Conservation (phyloP, 352 stramenopile genomes). For the Saprolegnia diclina region DNA sequence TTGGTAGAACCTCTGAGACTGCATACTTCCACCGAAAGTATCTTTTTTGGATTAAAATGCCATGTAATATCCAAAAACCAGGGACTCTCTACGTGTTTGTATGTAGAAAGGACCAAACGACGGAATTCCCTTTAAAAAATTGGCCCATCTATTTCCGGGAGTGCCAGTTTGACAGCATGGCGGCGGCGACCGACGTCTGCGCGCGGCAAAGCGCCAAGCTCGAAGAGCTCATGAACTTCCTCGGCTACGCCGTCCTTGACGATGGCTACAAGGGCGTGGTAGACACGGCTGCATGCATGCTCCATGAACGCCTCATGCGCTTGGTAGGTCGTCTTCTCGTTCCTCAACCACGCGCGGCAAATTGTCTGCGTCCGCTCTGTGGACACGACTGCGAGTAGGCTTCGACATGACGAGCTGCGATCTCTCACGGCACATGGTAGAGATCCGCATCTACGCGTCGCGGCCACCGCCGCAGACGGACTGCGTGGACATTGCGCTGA, state of each 20-base stretch:
- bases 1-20: background rate
- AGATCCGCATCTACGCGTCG: conserved; percentile 45
- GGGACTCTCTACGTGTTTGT: too few relatives aligned
- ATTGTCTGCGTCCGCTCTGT: conserved; percentile 70
- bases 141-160: background rate
- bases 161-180: background rate
- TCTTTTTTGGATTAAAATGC: conserved; percentile 1
- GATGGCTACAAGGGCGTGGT: conserved; percentile 55
- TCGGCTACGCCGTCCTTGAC: conserved; percentile 52
- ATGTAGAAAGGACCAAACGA: too few relatives aligned
- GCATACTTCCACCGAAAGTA: background rate
- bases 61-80: background rate
- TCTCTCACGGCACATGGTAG: conserved; percentile 29
- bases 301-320: background rate
- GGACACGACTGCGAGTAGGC: conserved; percentile 59
- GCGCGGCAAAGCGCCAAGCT: conserved; percentile 70
- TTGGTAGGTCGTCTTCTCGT: conserved; percentile 74
- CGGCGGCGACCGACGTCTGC: conserved; percentile 33
- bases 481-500: conserved; percentile 68
- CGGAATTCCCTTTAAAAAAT: background rate
- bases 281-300: background rate
- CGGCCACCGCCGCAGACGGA: conserved; percentile 51
- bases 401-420: background rate
- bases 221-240: conserved; percentile 80
- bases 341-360: conserved; percentile 40